phyloP scores from a whole-genome alignment of 2,329 filamentous ascomycete species.

The Fusarium mexicanum region DNA sequence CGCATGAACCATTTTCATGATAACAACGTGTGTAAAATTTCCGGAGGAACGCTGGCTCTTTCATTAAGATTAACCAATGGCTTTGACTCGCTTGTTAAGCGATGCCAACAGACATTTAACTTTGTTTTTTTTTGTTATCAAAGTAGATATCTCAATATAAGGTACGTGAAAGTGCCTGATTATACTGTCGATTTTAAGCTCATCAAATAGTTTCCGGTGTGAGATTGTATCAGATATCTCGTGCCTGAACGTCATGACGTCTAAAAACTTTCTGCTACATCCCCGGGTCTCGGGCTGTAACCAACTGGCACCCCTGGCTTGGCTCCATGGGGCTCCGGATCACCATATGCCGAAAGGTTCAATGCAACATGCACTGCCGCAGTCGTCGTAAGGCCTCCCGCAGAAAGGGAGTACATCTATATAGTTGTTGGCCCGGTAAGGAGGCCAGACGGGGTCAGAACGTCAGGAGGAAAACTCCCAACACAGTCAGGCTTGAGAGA shows the following conservation, averaged over 20 bases:
- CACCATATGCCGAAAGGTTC: constrained; percentile 26
- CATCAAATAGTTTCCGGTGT: background rate
- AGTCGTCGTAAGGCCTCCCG: constrained; percentile 13
- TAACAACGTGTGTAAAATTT: background rate
- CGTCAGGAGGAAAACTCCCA: background rate
- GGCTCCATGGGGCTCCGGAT: constrained; percentile 33
- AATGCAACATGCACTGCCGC: constrained; percentile 30
- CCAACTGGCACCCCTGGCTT: constrained; percentile 31
- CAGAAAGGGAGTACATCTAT: constrained; percentile 19
- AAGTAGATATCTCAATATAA: background rate
- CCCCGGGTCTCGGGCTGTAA: constrained; percentile 23
- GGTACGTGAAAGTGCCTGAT: background rate
- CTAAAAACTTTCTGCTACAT: constrained; percentile 30
- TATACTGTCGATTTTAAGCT: background rate
- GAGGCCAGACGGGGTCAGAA: constrained; percentile 7
- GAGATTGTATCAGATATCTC: constrained; percentile 15
- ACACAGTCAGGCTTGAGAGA: background rate
- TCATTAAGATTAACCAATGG: background rate
- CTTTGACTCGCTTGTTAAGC: background rate
- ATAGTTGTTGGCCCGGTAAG: constrained; percentile 9
- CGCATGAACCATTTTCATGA: background rate
- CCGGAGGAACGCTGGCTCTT: background rate
- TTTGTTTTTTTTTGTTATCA: background rate
- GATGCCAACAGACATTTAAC: background rate
- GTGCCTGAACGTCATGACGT: constrained; percentile 31